A percentile compares a stretch with the other conserved stretches of the same genome.
These are phyloP conservation scores for Ceratocystis alfenasii DNA, from an alignment of 2,329 filamentous ascomycete species.

Conservation along the genomic window DNA sequence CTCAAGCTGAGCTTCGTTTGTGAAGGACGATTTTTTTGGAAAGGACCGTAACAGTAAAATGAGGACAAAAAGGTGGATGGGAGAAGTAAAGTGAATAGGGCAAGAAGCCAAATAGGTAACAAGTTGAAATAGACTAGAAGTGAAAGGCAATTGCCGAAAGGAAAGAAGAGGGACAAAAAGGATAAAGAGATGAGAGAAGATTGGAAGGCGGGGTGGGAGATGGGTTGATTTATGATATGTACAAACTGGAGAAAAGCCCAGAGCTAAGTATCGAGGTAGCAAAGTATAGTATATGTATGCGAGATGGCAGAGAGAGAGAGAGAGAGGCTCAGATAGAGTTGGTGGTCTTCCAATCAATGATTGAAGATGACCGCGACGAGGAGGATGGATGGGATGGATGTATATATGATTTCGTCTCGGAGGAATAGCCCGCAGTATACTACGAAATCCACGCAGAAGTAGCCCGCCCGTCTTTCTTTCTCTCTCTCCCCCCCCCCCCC, in stretches of 20 bases:
- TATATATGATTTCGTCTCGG: conserved; percentile 10
- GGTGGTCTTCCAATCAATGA: conserved; percentile 3
- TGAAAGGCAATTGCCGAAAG: conserved; percentile 9
- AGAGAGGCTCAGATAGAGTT: conserved; percentile 11
- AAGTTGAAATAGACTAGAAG: neutral
- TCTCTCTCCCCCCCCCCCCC: neutral
- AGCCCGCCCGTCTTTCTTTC: neutral
- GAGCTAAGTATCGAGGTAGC: neutral
- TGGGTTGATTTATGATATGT: conserved; percentile 7
- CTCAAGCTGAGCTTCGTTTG: neutral
- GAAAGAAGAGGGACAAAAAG: conserved; percentile 1
- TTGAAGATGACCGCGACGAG: neutral
- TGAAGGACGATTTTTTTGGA: neutral
- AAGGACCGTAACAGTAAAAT: neutral
- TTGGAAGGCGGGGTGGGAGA: conserved; percentile 8
- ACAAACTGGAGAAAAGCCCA: neutral
- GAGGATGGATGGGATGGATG: conserved; percentile 3
- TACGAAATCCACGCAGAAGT: neutral
- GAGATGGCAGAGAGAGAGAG: neutral
- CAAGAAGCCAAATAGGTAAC: neutral
- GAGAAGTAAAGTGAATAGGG: neutral
- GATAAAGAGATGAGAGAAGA: neutral
- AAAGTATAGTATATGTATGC: conserved; percentile 5
- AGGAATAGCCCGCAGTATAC: conserved; percentile 5
- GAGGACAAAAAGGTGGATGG: neutral